Evolutionary conservation across 2,329 filamentous ascomycete species (phyloP).

Genomic region (Orbilia quercus): DNA sequence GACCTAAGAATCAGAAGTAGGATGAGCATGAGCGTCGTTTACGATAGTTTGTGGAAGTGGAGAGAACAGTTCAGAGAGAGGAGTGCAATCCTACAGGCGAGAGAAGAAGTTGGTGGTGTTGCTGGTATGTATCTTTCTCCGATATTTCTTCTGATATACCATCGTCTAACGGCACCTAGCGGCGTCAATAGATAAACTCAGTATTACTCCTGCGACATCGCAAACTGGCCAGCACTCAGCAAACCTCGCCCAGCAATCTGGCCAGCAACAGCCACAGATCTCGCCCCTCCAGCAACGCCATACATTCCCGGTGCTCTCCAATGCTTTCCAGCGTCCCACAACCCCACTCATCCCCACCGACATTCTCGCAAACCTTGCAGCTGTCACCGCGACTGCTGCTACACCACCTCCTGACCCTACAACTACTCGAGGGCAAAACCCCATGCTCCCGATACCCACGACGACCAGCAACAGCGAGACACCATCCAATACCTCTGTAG

Average conservation of each 20-base stretch:
- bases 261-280: conserved; percentile 18
- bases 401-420: conserved; percentile 10
- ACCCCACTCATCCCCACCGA: conserved; percentile 41
- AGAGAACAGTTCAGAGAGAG: conserved; percentile 73
- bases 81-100: conserved; percentile 63
- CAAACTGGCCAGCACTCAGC: conserved; percentile 22
- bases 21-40: conserved; percentile 86
- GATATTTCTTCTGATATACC: background rate
- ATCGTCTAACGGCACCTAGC: conserved; percentile 13
- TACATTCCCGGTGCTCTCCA: conserved; percentile 51
- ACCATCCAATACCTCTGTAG: conserved; percentile 35
- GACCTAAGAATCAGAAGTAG: conserved; percentile 84
- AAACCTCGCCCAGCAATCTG: conserved; percentile 14
- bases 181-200: conserved; percentile 36
- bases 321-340: conserved; percentile 46
- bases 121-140: conserved; percentile 29
- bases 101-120: conserved; percentile 65
- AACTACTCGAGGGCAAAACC: conserved; percentile 22
- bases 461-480: conserved; percentile 49
- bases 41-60: conserved; percentile 88
- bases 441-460: conserved; percentile 50
- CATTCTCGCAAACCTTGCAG: conserved; percentile 26
- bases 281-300: conserved; percentile 30
- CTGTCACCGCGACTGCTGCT: background rate
- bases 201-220: conserved; percentile 15